These are phyloP conservation scores for Kodamaea alishanica DNA, from an alignment of 1,139 yeast species.

Conservation along the genomic window DNA sequence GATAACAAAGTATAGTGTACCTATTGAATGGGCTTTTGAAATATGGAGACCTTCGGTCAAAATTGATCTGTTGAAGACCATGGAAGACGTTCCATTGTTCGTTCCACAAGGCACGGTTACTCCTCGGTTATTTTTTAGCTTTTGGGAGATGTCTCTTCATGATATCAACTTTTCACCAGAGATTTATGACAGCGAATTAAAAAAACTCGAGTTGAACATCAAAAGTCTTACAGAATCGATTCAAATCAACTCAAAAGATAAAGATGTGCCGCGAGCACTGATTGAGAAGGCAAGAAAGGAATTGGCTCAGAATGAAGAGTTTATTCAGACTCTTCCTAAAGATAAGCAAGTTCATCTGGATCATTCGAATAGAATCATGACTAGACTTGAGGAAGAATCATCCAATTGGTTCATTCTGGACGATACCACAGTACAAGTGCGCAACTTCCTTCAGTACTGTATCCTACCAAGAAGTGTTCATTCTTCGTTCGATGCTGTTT, in stretches of 20 bases:
- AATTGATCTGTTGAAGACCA: conserved; percentile 8
- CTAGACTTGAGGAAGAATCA: conserved; percentile 16
- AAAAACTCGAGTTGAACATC: conserved; percentile 33
- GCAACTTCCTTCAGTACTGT: conserved; percentile 57
- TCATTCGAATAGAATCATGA: conserved; percentile 16
- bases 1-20: conserved; percentile 46
- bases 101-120: conserved; percentile 5
- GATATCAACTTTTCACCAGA: conserved; percentile 59
- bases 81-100: conserved; percentile 13
- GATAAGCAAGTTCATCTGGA: conserved; percentile 31
- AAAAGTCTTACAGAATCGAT: conserved; percentile 33
- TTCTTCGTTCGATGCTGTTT: conserved; percentile 84
- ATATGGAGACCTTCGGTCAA: conserved; percentile 60
- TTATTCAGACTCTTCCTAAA: conserved; percentile 23
- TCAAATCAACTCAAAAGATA: conserved; percentile 25
- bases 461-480: conserved; percentile 73
- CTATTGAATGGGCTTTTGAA: conserved; percentile 71
- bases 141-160: conserved; percentile 75
- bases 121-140: conserved; percentile 46
- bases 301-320: conserved; percentile 24
- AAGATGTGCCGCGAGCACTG: conserved; percentile 25
- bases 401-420: conserved; percentile 23
- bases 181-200: conserved; percentile 50
- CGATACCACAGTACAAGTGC: conserved; percentile 17
- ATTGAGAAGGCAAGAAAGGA: conserved; percentile 29